Evolutionary conservation across 1,139 yeast genomes (phyloP).

Genomic region (Kodamaea sp.): DNA sequence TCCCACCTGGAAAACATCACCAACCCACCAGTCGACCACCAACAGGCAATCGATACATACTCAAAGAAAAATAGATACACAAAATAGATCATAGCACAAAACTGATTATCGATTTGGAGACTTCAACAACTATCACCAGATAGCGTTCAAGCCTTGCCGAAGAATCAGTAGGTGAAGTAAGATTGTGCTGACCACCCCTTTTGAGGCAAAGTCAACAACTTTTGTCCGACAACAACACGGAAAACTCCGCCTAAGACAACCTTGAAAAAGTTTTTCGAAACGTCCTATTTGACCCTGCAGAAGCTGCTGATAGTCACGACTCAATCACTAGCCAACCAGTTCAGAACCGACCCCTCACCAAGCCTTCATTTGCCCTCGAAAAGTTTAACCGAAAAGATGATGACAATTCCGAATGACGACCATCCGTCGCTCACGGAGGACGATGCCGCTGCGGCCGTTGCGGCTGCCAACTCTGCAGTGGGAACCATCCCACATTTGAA

Average conservation of each 20-base stretch:
- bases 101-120: slow-evolving; percentile 9
- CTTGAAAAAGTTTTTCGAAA: too few relatives aligned
- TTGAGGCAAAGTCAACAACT: too few relatives aligned
- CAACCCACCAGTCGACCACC: slow-evolving; percentile 8
- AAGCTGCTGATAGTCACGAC: too few relatives aligned
- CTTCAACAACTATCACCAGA: slow-evolving; percentile 3
- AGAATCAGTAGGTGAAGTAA: too few relatives aligned
- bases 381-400: slow-evolving; percentile 16
- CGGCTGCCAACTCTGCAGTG: slow-evolving; percentile 28
- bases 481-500: slow-evolving; percentile 17
- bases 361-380: too few relatives aligned
- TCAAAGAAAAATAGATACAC: slow-evolving; percentile 14
- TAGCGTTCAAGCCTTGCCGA: background rate
- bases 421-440: slow-evolving; percentile 23
- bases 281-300: too few relatives aligned
- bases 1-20: slow-evolving; percentile 4
- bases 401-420: slow-evolving; percentile 30
- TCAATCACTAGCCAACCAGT: too few relatives aligned
- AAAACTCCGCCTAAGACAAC: too few relatives aligned
- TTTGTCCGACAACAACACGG: too few relatives aligned
- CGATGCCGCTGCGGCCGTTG: slow-evolving; percentile 31
- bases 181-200: too few relatives aligned
- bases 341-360: too few relatives aligned
- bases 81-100: slow-evolving; percentile 17
- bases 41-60: slow-evolving; percentile 2